These are phyloP conservation scores for Russula sp. DNA, from an alignment of 768 basidiomycete genomes.

Conservation along the genomic window DNA sequence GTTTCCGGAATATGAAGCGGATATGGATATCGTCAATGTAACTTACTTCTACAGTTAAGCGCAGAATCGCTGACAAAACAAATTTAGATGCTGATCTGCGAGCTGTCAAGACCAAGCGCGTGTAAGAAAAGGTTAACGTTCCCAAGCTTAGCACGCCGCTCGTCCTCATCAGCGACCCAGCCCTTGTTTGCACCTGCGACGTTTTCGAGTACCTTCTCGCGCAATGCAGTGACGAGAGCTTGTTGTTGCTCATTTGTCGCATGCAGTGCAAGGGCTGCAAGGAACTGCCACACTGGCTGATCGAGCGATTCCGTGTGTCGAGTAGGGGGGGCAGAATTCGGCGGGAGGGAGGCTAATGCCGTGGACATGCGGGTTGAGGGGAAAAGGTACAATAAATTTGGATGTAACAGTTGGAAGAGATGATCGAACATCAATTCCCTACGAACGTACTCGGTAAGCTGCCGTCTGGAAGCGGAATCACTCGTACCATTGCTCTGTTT, in stretches of 20 bases:
- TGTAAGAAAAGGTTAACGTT: slow-evolving; percentile 93
- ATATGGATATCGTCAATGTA: slow-evolving; percentile 23
- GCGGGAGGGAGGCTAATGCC: slow-evolving; percentile 35
- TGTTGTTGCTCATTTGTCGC: slow-evolving; percentile 87
- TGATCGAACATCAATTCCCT: slow-evolving; percentile 90
- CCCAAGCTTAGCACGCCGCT: slow-evolving; percentile 70
- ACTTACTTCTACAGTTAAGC: slow-evolving; percentile 25
- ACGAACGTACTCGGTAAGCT: slow-evolving; percentile 18
- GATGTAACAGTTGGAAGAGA: slow-evolving; percentile 75
- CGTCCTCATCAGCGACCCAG: slow-evolving; percentile 71
- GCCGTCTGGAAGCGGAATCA: slow-evolving; percentile 2
- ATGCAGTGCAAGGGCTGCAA: slow-evolving; percentile 83
- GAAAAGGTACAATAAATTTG: slow-evolving; percentile 78
- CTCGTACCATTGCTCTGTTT: slow-evolving; percentile 73
- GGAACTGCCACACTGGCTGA: slow-evolving; percentile 93
- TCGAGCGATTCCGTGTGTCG: slow-evolving; percentile 62
- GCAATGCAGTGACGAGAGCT: slow-evolving; percentile 73
- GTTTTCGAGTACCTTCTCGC: slow-evolving; percentile 93
- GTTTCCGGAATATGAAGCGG: slow-evolving; percentile 24
- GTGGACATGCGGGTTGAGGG: slow-evolving; percentile 77
- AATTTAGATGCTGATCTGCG: slow-evolving; percentile 51
- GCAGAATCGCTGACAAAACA: slow-evolving; percentile 23
- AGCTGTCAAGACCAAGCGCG: slow-evolving; percentile 69
- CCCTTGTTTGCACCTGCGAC: slow-evolving; percentile 77
- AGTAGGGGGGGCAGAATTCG: slow-evolving; percentile 40